These are phyloP conservation scores for Elaeis oleifera DNA, from an alignment of 202 grass and related monocot genomes.

Conservation along the genomic window DNA sequence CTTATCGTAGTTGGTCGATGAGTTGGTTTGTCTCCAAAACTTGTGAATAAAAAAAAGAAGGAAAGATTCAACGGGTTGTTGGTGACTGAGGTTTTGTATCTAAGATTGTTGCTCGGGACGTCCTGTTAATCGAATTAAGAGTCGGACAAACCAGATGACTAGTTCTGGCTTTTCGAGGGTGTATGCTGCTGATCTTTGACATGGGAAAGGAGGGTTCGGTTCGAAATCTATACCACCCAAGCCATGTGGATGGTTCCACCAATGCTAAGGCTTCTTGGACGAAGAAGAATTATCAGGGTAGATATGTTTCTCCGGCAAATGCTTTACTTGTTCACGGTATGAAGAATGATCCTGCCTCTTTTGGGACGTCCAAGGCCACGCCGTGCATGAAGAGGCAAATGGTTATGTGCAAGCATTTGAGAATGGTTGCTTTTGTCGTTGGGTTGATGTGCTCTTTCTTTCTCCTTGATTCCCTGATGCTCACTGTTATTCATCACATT, in stretches of 20 bases:
- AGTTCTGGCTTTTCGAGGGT: neutral
- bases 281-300: conserved; percentile 8
- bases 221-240: neutral
- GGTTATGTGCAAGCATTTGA: conserved; percentile 29
- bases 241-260: neutral
- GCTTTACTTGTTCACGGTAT: conserved; percentile 4
- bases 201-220: conserved; percentile 3
- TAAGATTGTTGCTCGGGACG: too few species aligned
- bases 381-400: conserved; percentile 22
- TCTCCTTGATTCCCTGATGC: conserved; percentile 39
- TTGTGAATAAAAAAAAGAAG: neutral
- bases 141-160: neutral
- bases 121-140: too few species aligned
- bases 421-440: conserved; percentile 21
- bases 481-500: conserved; percentile 29
- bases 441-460: conserved; percentile 30
- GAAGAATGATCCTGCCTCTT: neutral
- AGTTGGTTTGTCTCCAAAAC: too few species aligned
- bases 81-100: neutral
- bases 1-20: too few species aligned
- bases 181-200: neutral
- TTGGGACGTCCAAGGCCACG: neutral
- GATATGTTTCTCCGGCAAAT: neutral
- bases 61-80: conserved; percentile 24
- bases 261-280: neutral